phyloP scores from a whole-genome alignment of 1,139 yeast genomes.

The Taiozyma onychis region DNA sequence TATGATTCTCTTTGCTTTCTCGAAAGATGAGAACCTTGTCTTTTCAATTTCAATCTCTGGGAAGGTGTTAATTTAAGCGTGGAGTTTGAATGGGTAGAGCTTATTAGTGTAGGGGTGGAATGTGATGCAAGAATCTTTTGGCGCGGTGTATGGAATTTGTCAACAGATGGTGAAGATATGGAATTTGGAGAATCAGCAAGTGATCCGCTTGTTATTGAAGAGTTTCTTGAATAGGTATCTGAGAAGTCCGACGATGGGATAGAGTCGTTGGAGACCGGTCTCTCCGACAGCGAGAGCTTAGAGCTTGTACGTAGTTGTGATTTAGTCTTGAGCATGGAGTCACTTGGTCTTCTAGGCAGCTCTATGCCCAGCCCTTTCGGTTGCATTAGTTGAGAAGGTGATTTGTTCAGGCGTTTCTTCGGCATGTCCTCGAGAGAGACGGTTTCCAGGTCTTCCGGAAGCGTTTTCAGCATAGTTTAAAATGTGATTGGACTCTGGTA shows the following conservation, averaged over 20 bases:
- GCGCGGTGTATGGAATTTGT: neutral
- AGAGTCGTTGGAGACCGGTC: slow-evolving; percentile 25
- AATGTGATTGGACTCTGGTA: too few relatives aligned
- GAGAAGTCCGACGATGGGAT: slow-evolving; percentile 19
- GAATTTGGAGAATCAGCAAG: slow-evolving; percentile 10
- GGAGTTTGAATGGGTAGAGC: slow-evolving; percentile 6
- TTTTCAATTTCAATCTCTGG: slow-evolving; percentile 32
- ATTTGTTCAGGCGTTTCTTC: slow-evolving; percentile 3
- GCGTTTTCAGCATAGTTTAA: slow-evolving; percentile 4
- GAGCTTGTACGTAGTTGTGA: slow-evolving; percentile 4
- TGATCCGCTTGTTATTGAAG: slow-evolving; percentile 23
- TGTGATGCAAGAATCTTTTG: slow-evolving; percentile 1
- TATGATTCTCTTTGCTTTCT: slow-evolving; percentile 26
- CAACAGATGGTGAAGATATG: neutral
- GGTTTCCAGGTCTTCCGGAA: slow-evolving; percentile 18
- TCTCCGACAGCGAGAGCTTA: slow-evolving; percentile 9
- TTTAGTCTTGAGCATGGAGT: slow-evolving; percentile 8
- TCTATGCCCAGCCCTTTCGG: slow-evolving; percentile 18
- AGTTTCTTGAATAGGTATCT: slow-evolving; percentile 21
- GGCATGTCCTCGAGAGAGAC: slow-evolving; percentile 14
- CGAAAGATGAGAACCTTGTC: slow-evolving; percentile 28
- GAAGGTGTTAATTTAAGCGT: slow-evolving; percentile 30
- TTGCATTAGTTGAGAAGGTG: neutral
- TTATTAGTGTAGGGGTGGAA: slow-evolving; percentile 2
- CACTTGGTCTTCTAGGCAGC: slow-evolving; percentile 21